These are phyloP conservation scores for Pseudocercospora vitis DNA, from an alignment of 2,329 filamentous ascomycete species.

Conservation along the genomic window DNA sequence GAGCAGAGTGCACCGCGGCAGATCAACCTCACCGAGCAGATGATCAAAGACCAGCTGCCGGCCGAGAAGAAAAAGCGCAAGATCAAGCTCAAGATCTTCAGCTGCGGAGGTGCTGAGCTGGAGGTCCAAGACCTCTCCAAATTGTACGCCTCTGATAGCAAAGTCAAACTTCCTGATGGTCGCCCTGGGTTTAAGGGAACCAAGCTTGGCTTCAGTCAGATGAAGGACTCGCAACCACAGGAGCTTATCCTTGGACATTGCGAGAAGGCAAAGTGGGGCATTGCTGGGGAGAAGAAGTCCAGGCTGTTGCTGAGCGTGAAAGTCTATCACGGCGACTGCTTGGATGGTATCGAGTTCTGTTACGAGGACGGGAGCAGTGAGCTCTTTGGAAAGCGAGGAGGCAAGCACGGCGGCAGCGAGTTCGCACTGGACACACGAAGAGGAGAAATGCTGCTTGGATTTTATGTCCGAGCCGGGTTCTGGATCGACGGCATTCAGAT, in stretches of 20 bases:
- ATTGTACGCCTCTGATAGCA: conserved; percentile 68
- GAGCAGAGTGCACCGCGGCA: conserved; percentile 68
- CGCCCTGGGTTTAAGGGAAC: conserved; percentile 74
- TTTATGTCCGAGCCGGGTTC: conserved; percentile 73
- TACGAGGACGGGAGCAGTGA: conserved; percentile 86
- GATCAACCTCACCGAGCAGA: conserved; percentile 70
- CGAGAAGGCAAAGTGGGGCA: conserved; percentile 52
- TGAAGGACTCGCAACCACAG: conserved; percentile 67
- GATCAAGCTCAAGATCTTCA: conserved; percentile 72
- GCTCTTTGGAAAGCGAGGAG: conserved; percentile 79
- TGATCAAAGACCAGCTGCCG: conserved; percentile 69
- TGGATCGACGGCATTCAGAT: conserved; percentile 91
- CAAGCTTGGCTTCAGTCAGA: conserved; percentile 69
- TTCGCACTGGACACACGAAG: conserved; percentile 81
- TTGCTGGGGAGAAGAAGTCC: conserved; percentile 18
- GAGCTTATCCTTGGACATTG: conserved; percentile 72
- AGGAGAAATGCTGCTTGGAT: conserved; percentile 85
- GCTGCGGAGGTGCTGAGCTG: conserved; percentile 70
- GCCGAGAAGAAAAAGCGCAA: conserved; percentile 69
- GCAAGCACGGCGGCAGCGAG: conserved; percentile 66
- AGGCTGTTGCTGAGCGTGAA: conserved; percentile 73
- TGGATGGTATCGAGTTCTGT: conserved; percentile 88
- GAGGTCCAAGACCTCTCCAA: conserved; percentile 74
- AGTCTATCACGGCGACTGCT: conserved; percentile 71
- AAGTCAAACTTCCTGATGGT: conserved; percentile 72